phyloP scores from a whole-genome alignment of 1,284 basidiomycete genomes.

The Ceratobasidium theobromae region DNA sequence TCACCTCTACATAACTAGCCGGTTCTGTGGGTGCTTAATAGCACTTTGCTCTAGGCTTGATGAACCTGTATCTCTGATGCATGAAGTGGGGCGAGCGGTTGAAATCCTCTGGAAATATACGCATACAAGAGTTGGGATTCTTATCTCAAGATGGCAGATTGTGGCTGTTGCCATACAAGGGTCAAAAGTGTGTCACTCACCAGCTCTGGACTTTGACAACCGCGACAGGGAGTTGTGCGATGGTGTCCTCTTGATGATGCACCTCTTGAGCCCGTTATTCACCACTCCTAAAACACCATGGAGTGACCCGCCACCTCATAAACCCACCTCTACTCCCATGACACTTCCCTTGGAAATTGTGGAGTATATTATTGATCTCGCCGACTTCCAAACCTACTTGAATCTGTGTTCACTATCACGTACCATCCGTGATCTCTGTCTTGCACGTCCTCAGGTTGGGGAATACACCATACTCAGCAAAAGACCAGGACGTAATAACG shows the following conservation, averaged over 20 bases:
- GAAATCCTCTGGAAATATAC: too few relatives aligned
- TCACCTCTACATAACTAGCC: too few relatives aligned
- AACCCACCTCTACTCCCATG: neutral
- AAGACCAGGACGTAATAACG: too few relatives aligned
- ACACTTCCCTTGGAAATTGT: neutral
- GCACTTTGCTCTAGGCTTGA: neutral
- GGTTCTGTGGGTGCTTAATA: slow-evolving; percentile 2
- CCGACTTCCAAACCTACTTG: neutral
- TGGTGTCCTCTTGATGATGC: neutral
- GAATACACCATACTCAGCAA: neutral
- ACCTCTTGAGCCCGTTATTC: neutral
- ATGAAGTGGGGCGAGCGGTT: too few relatives aligned
- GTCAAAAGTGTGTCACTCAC: neutral
- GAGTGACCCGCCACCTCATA: neutral
- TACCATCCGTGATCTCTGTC: neutral
- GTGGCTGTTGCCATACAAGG: neutral
- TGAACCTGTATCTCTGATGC: too few relatives aligned
- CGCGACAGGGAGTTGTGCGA: neutral
- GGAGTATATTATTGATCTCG: neutral
- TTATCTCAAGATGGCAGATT: neutral
- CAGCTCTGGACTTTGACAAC: neutral
- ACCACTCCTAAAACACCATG: neutral
- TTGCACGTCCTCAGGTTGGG: neutral
- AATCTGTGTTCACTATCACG: too few relatives aligned
- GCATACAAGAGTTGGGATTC: too few relatives aligned